Evolutionary conservation across 805 yeast species (phyloP), one percentile per base, ranked within the genome.

Genomic region (Pichia cephalocereana): DNA sequence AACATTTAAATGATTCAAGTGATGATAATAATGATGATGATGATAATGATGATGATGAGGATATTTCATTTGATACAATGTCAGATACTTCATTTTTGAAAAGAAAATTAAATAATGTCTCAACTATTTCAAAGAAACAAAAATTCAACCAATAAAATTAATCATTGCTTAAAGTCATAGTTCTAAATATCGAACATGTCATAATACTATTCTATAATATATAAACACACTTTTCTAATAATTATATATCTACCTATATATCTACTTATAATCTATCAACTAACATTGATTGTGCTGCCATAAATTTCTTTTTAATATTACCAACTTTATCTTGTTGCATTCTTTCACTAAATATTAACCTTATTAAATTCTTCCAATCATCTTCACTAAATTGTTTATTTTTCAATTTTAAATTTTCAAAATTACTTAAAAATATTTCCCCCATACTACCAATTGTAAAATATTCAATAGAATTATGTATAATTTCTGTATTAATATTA

Each of bases 341-440:
- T n/a, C 58, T 57, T 45, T 71, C 75, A 49, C 72, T 68, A 55
- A 64, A 79, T 27, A 79, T 70, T 59, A 82, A 68, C 52, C 83
- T 64, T 10, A 77, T 68, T 56, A 82, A 61, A 53, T 76, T 79
- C 48, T 69, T 65, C 52, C 67, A 69, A 45, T 80, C 86, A 6
- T 69, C 72, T 28, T 59, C 58, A 10, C 68, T 58, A 58, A 69
- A 77, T 2, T 18, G 15, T 39, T 48, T 34, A 8, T 41, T 45
- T n/a, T 46, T 46, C 4, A 32, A 17, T 27, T 47, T 36, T 17
- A 51, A 10, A 12, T 45, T 38, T 8, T 37, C 41, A 18, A 45
- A 17, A 27, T 47, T 47, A 19, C 44, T 45, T 9, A 45, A 46
- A 6, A 51, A 40, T 17, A 26, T 48, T 10, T 53, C 56, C 32